Base-by-base conservation (phyloP, 805 yeast genomes). In the Pichia pseudocactophila region DNA sequence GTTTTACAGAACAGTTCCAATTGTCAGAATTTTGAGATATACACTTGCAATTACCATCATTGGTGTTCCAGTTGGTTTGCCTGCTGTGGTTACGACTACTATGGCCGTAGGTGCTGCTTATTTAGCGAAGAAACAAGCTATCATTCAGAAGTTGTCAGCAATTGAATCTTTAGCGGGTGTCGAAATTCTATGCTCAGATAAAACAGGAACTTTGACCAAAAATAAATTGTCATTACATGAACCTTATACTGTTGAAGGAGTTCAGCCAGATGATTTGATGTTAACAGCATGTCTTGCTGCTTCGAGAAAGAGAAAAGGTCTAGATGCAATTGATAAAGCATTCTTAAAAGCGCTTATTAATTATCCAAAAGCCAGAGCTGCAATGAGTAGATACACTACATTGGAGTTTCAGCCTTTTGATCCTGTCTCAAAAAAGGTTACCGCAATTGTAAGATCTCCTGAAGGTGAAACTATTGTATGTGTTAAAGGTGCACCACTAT, bases 21-120 rank as follows among this genome's bases (percentile, higher is more conserved):
- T 85, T 63, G 94, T 85, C 58, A 70, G 78, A 55, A 82, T 85
- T 69, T 74, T 85, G 65, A 76, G 92, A 71, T 82, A 78, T 80
- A 81, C 92, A 56, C 71, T 85, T 65, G 95, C 92, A 58, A 84
- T 85, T 67, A 85, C 95, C 69, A 83, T 85, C 69, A 78, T 85
- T 58, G 95, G 95, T 80, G 95, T 85, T 57, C 95, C 95, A 67
- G 95, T 85, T 54, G 95, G 95, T 81, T 78, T 85, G 65, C 95
- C 95, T 67, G 95, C 94, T 64, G 95, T 85, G 61, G 94, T 84
- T 55, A 85, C 95, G 74, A 85, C 95, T 59, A 85, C 95, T 66
- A 84, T 85, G 95, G 95, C 95, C 67, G 95, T 86, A 69, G 95
- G 95, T 78, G 95, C 95, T 64, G 95, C 95, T 63, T 85, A 85